Evolutionary conservation across 2,329 filamentous ascomycete species (phyloP).

Genomic region (Diaporthe longicolla): DNA sequence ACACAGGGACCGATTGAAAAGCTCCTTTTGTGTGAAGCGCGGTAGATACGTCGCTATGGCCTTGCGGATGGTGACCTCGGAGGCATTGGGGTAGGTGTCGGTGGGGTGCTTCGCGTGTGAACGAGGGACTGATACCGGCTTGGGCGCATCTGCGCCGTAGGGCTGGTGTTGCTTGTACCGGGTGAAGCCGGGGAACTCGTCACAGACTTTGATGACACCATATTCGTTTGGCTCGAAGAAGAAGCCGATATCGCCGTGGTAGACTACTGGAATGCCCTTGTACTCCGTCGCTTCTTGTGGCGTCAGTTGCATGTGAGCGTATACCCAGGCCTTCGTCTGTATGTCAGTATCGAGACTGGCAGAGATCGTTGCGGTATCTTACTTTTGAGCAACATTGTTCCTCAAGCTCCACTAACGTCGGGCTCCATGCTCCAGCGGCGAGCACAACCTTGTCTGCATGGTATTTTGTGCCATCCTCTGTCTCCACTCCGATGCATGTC

Average conservation of each 20-base stretch:
- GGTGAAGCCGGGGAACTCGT: slow-evolving; percentile 58
- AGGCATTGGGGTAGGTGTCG: slow-evolving; percentile 54
- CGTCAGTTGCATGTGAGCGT: slow-evolving; percentile 60
- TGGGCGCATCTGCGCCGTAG: slow-evolving; percentile 49
- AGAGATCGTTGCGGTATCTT: not conserved
- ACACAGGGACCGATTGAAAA: slow-evolving; percentile 52
- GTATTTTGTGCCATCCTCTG: slow-evolving; percentile 57
- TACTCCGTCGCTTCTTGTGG: slow-evolving; percentile 57
- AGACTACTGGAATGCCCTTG: slow-evolving; percentile 59
- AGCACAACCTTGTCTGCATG: slow-evolving; percentile 60
- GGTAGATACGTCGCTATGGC: slow-evolving; percentile 52
- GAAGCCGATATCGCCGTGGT: slow-evolving; percentile 62
- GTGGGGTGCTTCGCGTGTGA: slow-evolving; percentile 55
- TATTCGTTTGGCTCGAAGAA: slow-evolving; percentile 63
- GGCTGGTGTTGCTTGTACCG: slow-evolving; percentile 53
- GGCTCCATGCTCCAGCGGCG: slow-evolving; percentile 57
- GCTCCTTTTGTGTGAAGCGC: slow-evolving; percentile 48
- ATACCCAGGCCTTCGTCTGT: slow-evolving; percentile 57
- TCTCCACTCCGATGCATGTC: slow-evolving; percentile 58
- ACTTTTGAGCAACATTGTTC: slow-evolving; percentile 56
- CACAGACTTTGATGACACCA: slow-evolving; percentile 55
- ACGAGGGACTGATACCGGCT: slow-evolving; percentile 52
- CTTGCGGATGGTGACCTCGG: slow-evolving; percentile 49
- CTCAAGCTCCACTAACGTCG: slow-evolving; percentile 53
- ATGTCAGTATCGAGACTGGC: slow-evolving; percentile 32